Conservation (phyloP, 208 protist genomes). For the Kentomonas sorsogonicus region DNA sequence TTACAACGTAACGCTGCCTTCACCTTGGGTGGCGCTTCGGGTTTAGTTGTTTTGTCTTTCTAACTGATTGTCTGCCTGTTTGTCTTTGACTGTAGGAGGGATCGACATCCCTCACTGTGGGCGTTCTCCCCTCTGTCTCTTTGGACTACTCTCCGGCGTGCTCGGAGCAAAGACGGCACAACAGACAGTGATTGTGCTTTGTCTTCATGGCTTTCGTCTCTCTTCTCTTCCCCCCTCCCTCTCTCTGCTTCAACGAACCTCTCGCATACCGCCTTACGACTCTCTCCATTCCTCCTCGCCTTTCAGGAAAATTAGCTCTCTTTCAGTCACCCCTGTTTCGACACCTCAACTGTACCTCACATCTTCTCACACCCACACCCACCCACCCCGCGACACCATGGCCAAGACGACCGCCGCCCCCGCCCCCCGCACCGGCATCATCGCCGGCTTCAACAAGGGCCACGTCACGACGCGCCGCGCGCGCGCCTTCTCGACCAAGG, state of each 20-base stretch:
- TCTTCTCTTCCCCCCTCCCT: neutral
- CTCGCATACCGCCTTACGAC: neutral
- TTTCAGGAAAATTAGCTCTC: neutral
- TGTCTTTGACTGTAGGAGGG: too few species aligned
- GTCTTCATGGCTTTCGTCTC: neutral
- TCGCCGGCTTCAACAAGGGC: constrained; percentile 91
- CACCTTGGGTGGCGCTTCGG: too few species aligned
- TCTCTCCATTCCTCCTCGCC: neutral
- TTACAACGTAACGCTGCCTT: too few species aligned
- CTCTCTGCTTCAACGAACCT: neutral
- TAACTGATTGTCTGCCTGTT: too few species aligned
- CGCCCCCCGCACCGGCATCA: constrained; percentile 81
- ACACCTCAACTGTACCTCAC: neutral
- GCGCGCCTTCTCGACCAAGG: constrained; percentile 63
- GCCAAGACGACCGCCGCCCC: constrained; percentile 42
- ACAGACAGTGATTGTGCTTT: too few species aligned
- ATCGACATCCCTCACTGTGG: neutral
- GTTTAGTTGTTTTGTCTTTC: too few species aligned
- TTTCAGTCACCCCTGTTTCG: neutral
- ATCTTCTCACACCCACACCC: neutral
- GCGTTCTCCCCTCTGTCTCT: neutral
- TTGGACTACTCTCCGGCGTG: too few species aligned
- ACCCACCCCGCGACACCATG: neutral
- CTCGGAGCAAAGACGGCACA: too few species aligned
- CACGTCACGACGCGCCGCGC: constrained; percentile 86